Conservation (phyloP, 805 yeast genomes). For the Wickerhamiella hasegawae region DNA sequence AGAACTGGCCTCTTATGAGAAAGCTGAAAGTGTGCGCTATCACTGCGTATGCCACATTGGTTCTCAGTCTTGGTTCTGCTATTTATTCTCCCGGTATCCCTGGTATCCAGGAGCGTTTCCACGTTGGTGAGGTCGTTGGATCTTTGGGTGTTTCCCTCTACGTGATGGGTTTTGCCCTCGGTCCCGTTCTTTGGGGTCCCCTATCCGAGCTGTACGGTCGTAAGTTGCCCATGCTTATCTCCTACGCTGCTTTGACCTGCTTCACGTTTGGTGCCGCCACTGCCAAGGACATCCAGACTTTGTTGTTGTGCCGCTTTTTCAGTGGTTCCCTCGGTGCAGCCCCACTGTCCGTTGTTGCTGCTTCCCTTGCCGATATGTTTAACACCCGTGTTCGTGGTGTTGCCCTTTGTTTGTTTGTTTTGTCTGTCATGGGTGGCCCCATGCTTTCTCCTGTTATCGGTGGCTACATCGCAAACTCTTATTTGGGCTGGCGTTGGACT, state of each 20-base stretch:
- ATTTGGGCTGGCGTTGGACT: constrained; percentile 7
- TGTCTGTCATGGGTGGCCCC: constrained; percentile 58
- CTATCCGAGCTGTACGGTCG: constrained; percentile 23
- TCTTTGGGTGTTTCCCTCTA: constrained; percentile 63
- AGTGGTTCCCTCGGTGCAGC: constrained; percentile 69
- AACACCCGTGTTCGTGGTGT: constrained; percentile 47
- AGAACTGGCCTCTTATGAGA: constrained; percentile 3
- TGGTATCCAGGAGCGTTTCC: constrained; percentile 33
- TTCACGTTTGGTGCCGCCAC: constrained; percentile 58
- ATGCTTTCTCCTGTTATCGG: constrained; percentile 61
- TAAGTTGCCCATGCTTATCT: constrained; percentile 33
- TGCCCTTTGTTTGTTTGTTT: constrained; percentile 49
- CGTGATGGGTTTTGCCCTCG: constrained; percentile 84
- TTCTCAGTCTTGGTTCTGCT: constrained; percentile 4
- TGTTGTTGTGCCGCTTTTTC: constrained; percentile 59
- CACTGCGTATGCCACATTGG: constrained; percentile 10
- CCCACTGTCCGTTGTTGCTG: constrained; percentile 67
- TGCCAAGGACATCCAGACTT: constrained; percentile 55
- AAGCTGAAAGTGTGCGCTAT: neutral
- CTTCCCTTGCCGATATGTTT: constrained; percentile 65
- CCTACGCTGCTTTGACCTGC: constrained; percentile 33
- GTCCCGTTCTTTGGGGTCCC: constrained; percentile 86
- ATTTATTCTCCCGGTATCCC: constrained; percentile 25
- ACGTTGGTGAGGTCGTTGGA: constrained; percentile 50
- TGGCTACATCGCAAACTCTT: constrained; percentile 34